Percentiles rank a stretch among this genome's conserved stretches.
phyloP scores from a whole-genome alignment of 176 grass and related monocot species.

The Panicum miliaceum region DNA sequence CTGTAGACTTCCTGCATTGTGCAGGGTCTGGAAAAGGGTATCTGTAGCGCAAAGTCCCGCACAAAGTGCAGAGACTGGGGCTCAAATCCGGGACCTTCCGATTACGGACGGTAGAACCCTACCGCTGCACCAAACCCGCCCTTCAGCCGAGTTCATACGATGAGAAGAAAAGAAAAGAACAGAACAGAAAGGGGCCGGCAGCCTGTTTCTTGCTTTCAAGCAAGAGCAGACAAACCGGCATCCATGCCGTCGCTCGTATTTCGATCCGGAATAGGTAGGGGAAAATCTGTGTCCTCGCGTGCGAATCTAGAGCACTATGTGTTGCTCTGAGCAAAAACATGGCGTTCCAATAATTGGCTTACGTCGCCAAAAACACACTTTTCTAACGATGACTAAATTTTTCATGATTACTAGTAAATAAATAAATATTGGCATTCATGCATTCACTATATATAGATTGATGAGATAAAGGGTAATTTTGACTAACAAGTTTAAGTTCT shows the following conservation, averaged over 20 bases:
- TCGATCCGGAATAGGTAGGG: constrained; percentile 42
- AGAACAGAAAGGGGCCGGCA: neutral
- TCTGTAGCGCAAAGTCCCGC: too few relatives aligned
- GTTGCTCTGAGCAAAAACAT: neutral
- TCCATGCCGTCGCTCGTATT: constrained; percentile 17
- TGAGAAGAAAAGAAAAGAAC: neutral
- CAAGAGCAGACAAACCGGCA: constrained; percentile 34
- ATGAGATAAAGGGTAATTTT: too few relatives aligned
- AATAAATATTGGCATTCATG: too few relatives aligned
- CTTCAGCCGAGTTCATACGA: neutral
- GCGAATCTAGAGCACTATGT: constrained; percentile 2
- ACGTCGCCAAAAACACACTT: neutral
- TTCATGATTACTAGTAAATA: too few relatives aligned
- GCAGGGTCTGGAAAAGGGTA: too few relatives aligned
- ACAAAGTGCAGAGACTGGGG: too few relatives aligned
- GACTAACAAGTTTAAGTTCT: too few relatives aligned
- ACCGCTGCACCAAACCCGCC: too few relatives aligned
- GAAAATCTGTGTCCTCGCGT: constrained; percentile 31
- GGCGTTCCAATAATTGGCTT: neutral
- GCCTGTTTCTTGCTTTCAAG: constrained; percentile 56
- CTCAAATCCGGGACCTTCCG: too few relatives aligned
- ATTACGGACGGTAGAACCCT: too few relatives aligned
- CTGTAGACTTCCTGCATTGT: too few relatives aligned
- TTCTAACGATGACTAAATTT: neutral
- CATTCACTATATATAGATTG: too few relatives aligned